Evolutionary conservation across 495 filamentous ascomycete genomes (phyloP).

Genomic region (Penicillium pulvis): DNA sequence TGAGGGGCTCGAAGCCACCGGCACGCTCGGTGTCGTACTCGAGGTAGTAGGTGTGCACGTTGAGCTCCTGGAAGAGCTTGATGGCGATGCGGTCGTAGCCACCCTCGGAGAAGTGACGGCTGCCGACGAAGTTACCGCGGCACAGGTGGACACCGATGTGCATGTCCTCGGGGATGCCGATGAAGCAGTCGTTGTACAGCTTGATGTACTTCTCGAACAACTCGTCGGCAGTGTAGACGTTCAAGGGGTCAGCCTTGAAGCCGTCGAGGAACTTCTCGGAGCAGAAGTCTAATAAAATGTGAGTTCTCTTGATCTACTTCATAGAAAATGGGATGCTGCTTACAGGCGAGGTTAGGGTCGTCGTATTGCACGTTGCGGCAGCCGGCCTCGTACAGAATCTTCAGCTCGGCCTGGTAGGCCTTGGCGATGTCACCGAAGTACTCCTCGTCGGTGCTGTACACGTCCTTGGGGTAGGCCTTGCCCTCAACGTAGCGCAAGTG

Average conservation of each 20-base stretch:
- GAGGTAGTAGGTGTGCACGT: conserved; percentile 79
- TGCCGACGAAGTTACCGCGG: conserved; percentile 78
- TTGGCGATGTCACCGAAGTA: conserved; percentile 76
- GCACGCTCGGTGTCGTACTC: conserved; percentile 79
- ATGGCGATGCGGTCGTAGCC: conserved; percentile 79
- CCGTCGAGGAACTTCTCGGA: conserved; percentile 72
- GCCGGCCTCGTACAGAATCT: conserved; percentile 68
- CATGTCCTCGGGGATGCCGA: conserved; percentile 63
- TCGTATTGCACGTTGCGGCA: conserved; percentile 74
- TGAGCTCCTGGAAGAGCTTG: conserved; percentile 75
- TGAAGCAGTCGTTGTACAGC: conserved; percentile 74
- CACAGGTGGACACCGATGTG: conserved; percentile 79
- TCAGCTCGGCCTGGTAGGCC: conserved; percentile 68
- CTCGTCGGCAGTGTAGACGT: conserved; percentile 60
- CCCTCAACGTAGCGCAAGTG: conserved; percentile 74
- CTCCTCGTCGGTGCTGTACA: conserved; percentile 66
- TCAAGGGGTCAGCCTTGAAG: conserved; percentile 59
- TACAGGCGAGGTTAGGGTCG: conserved; percentile 76
- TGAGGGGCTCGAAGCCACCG: conserved; percentile 78
- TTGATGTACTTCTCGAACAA: conserved; percentile 74
- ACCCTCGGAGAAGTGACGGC: conserved; percentile 78
- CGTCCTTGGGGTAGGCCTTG: conserved; percentile 63
- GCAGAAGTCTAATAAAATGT: conserved; percentile 63
- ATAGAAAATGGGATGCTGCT: conserved; percentile 21
- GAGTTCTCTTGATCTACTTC: not conserved